phyloP scores from a whole-genome alignment of 164 flowering plant genomes.

The Kalanchoe fedtschenkoi region DNA sequence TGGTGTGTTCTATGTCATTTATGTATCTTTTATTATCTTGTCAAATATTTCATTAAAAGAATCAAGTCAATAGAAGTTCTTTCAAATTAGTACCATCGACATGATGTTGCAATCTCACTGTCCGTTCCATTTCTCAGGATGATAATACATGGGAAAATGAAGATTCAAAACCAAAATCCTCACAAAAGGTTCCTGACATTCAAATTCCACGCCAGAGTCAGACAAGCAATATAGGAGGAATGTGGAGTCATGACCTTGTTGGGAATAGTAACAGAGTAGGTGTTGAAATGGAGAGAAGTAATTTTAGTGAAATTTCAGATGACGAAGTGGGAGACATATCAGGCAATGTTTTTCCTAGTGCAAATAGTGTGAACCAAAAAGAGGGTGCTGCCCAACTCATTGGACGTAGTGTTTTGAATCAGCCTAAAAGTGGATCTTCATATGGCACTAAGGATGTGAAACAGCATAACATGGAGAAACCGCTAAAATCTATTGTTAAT shows the following conservation, averaged over 20 bases:
- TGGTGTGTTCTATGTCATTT: too few species aligned
- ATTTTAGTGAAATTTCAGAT: slow-evolving; percentile 7
- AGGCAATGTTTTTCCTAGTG: slow-evolving; percentile 7
- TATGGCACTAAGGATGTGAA: background rate
- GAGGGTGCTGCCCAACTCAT: background rate
- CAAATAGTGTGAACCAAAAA: slow-evolving; percentile 16
- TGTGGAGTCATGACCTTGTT: slow-evolving; percentile 9
- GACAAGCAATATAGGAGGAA: slow-evolving; percentile 1
- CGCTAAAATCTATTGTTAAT: slow-evolving; percentile 14
- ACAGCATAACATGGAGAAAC: background rate
- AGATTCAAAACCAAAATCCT: slow-evolving; percentile 23
- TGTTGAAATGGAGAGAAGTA: slow-evolving; percentile 30
- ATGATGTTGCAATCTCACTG: too few species aligned
- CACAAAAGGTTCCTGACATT: slow-evolving; percentile 16
- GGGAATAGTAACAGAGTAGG: slow-evolving; percentile 24
- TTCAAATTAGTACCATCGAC: too few species aligned
- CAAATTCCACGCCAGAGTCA: slow-evolving; percentile 10
- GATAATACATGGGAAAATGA: slow-evolving; percentile 25
- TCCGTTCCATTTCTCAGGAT: background rate
- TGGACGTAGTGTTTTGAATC: background rate
- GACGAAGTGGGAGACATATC: slow-evolving; percentile 18
- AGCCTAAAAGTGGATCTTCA: background rate
- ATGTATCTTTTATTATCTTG: too few species aligned
- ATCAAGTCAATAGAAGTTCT: too few species aligned
- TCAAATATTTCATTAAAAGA: too few species aligned